Base-by-base conservation (phyloP, 371 early-diverging fungal species). In the Parasitella parasitica region DNA sequence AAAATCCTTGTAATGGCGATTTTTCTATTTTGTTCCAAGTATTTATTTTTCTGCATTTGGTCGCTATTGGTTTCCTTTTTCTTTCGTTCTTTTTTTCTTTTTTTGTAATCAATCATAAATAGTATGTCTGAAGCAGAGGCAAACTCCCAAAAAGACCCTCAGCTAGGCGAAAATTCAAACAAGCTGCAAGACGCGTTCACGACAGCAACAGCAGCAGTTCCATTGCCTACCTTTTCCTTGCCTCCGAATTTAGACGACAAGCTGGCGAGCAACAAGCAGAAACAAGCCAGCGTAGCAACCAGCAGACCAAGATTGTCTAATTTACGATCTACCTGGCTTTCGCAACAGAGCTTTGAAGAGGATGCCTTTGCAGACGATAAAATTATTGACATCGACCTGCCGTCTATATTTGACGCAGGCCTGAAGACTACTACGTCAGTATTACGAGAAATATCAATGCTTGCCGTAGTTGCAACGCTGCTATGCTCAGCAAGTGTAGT, bases 241-340 rank as follows among this genome's bases (percentile, higher is more conserved):
- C 62, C 62, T 1, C 7, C 62, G 13, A 61, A 61, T 20, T 28
- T 61, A 1, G 55, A 61, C 36, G 43, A 26, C 30, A 61, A 54
- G 28, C 5, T 60, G 20, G 49, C 18, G 3, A 16, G 52, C 6
- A 54, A 48, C 18, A 61, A 54, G 30, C 35, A 48, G 27, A 48
- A 54, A 37, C 2, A 7, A 15, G n/a, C n/a, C 39, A 43, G 13
- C 41, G 46, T 16, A 18, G 35, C 18, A 59, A 20, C 20, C 20
- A 46, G 9, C 34, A 24, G 73, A 50, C 76, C 76, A 2, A 61
- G 63, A 36, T 36, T 73, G n/a, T 49, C 73, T 16, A 61, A 73
- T 22, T 37, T 76, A 36, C 62, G 69, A 4, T 73, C 76, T 2
- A 59, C 38, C 0, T 73, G 73, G 73, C 28, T 68, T n/a, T 66